These are phyloP conservation scores for Eucalyptus sp. DNA, from an alignment of 345 rosid species.

Conservation along the genomic window DNA sequence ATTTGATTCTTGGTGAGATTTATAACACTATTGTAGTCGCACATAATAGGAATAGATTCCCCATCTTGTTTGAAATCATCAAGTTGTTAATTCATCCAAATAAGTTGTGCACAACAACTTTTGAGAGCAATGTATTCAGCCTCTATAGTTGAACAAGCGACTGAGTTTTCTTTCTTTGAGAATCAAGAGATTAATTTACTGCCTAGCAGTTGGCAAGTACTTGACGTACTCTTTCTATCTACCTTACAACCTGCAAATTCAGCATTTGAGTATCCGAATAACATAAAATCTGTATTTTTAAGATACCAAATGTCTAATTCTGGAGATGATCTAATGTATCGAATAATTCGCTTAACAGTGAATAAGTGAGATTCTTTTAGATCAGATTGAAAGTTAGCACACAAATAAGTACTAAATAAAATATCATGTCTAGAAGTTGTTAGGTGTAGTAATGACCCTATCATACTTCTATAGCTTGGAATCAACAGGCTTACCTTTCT, in stretches of 20 bases:
- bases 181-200: not conserved
- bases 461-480: not conserved
- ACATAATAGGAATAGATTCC: too few relatives aligned
- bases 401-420: not conserved
- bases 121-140: too few relatives aligned
- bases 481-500: not conserved
- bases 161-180: not conserved
- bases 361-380: not conserved
- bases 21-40: too few relatives aligned
- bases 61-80: accelerated
- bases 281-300: too few relatives aligned
- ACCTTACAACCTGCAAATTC: not conserved
- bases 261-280: too few relatives aligned
- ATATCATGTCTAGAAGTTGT: not conserved
- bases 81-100: too few relatives aligned
- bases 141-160: too few relatives aligned
- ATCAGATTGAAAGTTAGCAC: not conserved
- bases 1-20: too few relatives aligned
- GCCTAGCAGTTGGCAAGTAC: not conserved
- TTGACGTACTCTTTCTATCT: not conserved
- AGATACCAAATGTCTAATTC: not conserved
- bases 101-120: too few relatives aligned
- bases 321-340: not conserved
- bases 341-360: not conserved
- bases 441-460: accelerated